phyloP scores from a whole-genome alignment of 208 protist species.

The Crithidia mellificae region DNA sequence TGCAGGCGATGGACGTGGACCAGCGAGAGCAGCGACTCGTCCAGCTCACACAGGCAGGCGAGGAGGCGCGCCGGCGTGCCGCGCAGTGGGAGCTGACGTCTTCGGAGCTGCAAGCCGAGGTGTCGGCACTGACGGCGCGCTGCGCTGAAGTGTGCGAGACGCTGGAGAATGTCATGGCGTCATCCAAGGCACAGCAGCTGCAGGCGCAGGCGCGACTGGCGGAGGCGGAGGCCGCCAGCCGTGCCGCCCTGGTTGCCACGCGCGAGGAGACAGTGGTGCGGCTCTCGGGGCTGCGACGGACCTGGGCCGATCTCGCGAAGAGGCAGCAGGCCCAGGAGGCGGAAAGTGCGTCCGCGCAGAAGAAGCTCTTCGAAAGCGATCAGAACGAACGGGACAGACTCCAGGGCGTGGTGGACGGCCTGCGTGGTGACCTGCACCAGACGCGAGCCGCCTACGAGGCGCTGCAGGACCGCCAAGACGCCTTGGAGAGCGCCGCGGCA shows the following conservation, averaged over 20 bases:
- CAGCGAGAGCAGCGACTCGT: conserved; percentile 45
- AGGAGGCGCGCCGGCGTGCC: conserved; percentile 33
- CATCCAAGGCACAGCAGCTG: conserved; percentile 19
- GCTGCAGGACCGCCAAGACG: conserved; percentile 29
- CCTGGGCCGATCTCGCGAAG: neutral
- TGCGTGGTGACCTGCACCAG: conserved; percentile 25
- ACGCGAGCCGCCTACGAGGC: conserved; percentile 7
- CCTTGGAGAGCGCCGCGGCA: conserved; percentile 9
- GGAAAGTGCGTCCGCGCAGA: neutral
- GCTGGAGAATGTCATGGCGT: conserved; percentile 26
- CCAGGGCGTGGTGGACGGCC: neutral
- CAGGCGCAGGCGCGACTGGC: conserved; percentile 25
- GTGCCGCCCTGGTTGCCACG: conserved; percentile 17
- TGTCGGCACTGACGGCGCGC: conserved; percentile 16
- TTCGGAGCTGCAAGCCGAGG: conserved; percentile 29
- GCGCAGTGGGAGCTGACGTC: conserved; percentile 45
- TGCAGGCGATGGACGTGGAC: conserved; percentile 36
- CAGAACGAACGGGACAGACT: neutral
- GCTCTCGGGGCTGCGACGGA: conserved; percentile 16
- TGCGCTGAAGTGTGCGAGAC: conserved; percentile 19
- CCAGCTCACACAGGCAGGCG: conserved; percentile 36
- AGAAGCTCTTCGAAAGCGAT: neutral
- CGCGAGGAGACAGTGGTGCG: conserved; percentile 17
- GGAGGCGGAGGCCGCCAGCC: conserved; percentile 15
- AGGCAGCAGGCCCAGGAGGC: neutral